Evolutionary conservation across 176 grass and related monocot genomes (phyloP).

Genomic region (Oryza australiensis): DNA sequence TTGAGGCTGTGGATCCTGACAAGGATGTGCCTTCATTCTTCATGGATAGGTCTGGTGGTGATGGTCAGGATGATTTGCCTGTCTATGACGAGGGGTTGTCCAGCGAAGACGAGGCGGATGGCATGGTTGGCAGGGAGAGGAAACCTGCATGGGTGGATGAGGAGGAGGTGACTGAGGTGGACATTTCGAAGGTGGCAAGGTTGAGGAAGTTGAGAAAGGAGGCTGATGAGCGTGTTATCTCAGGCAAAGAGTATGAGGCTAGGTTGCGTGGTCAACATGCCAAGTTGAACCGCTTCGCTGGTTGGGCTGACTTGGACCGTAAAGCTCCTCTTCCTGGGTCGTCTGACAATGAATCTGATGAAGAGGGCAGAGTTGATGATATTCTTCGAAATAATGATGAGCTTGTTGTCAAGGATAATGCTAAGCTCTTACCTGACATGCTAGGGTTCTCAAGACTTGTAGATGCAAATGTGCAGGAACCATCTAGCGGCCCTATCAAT

Average conservation of each 20-base stretch:
- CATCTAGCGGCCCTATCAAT: slow-evolving; percentile 62
- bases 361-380: slow-evolving; percentile 39
- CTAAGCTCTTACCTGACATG: slow-evolving; percentile 68
- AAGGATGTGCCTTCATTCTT: slow-evolving; percentile 52
- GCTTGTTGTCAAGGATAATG: slow-evolving; percentile 39
- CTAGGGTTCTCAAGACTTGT: slow-evolving; percentile 78
- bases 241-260: slow-evolving; percentile 62
- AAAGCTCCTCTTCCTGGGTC: slow-evolving; percentile 1
- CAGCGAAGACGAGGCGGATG: not conserved
- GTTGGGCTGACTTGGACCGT: slow-evolving; percentile 54
- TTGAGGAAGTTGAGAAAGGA: slow-evolving; percentile 76
- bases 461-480: slow-evolving; percentile 66
- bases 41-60: slow-evolving; percentile 46
- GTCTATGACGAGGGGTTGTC: slow-evolving; percentile 55
- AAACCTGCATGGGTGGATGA: slow-evolving; percentile 77
- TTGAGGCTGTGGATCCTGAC: not conserved
- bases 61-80: slow-evolving; percentile 35
- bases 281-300: slow-evolving; percentile 70
- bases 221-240: slow-evolving; percentile 57
- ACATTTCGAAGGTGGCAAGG: slow-evolving; percentile 61
- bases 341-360: slow-evolving; percentile 19
- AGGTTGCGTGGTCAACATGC: slow-evolving; percentile 55
- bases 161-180: slow-evolving; percentile 59
- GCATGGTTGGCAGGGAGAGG: slow-evolving; percentile 13
- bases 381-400: slow-evolving; percentile 39